Conservation (phyloP, 202 grass and related monocot species). For the Elaeis oleifera region DNA sequence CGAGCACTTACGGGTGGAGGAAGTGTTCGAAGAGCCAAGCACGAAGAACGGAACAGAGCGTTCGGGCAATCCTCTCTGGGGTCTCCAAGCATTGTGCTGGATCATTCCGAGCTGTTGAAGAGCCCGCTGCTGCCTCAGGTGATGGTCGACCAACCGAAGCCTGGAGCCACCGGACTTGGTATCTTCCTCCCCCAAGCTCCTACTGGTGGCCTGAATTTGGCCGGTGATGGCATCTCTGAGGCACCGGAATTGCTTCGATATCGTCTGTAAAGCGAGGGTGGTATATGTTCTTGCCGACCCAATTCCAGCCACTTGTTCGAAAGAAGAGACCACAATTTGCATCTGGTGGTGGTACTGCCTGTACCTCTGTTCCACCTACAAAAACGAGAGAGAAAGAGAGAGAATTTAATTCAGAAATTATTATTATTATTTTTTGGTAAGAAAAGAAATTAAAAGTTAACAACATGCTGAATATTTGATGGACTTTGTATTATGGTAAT, state of each 20-base stretch:
- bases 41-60: constrained; percentile 92
- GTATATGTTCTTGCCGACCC: constrained; percentile 80
- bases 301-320: constrained; percentile 56
- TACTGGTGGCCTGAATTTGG: constrained; percentile 65
- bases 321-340: constrained; percentile 61
- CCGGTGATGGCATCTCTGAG: constrained; percentile 68
- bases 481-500: constrained; percentile 29
- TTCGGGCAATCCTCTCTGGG: constrained; percentile 87
- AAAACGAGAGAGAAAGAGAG: background rate
- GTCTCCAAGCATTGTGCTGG: constrained; percentile 89
- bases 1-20: constrained; percentile 71
- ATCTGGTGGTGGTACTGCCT: constrained; percentile 95
- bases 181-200: constrained; percentile 59
- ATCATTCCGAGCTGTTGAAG: constrained; percentile 98
- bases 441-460: constrained; percentile 7
- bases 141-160: constrained; percentile 91
- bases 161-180: constrained; percentile 43
- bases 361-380: constrained; percentile 94
- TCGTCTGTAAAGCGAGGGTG: constrained; percentile 79
- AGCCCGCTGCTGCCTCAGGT: constrained; percentile 83
- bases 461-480: constrained; percentile 26
- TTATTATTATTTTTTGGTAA: no score
- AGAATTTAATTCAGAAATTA: constrained; percentile 15
- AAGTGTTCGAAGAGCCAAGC: constrained; percentile 99
- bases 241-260: constrained; percentile 94